Percentiles rank a stretch among this genome's conserved stretches.
Conservation (phyloP, 179 eudicot genomes). For the Pouteria campechiana region DNA sequence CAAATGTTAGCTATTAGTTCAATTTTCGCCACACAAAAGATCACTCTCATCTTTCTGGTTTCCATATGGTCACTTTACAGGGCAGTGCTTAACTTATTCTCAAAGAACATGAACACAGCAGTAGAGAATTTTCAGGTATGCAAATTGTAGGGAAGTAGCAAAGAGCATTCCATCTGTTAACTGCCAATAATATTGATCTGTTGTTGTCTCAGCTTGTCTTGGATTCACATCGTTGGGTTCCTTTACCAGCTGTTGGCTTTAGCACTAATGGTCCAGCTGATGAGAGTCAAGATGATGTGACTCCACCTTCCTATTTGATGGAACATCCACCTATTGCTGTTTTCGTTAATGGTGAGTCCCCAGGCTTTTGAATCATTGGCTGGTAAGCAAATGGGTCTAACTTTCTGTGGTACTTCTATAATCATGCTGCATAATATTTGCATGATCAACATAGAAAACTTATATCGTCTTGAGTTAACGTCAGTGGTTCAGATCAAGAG, state of each 20-base stretch:
- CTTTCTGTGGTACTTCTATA: too few species aligned
- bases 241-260: slow-evolving; percentile 81
- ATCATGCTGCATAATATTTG: too few species aligned
- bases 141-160: slow-evolving; percentile 2
- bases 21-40: too few species aligned
- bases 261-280: slow-evolving; percentile 52
- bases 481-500: too few species aligned
- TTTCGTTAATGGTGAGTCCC: slow-evolving; percentile 80
- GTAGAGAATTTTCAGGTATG: slow-evolving; percentile 94
- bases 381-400: too few species aligned
- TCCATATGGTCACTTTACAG: slow-evolving; percentile 45
- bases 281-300: slow-evolving; percentile 70
- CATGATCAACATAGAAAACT: too few species aligned
- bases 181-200: background rate
- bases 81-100: slow-evolving; percentile 88
- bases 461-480: too few species aligned
- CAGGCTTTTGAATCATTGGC: too few species aligned
- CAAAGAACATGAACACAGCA: slow-evolving; percentile 71
- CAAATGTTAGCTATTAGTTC: too few species aligned
- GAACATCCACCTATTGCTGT: slow-evolving; percentile 99
- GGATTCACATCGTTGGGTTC: slow-evolving; percentile 99
- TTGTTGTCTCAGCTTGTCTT: slow-evolving; percentile 55
- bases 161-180: background rate
- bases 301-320: slow-evolving; percentile 84
- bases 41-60: slow-evolving; percentile 8